phyloP scores from a whole-genome alignment of 2,329 filamentous ascomycete genomes.

The Apiospora malaysiana region DNA sequence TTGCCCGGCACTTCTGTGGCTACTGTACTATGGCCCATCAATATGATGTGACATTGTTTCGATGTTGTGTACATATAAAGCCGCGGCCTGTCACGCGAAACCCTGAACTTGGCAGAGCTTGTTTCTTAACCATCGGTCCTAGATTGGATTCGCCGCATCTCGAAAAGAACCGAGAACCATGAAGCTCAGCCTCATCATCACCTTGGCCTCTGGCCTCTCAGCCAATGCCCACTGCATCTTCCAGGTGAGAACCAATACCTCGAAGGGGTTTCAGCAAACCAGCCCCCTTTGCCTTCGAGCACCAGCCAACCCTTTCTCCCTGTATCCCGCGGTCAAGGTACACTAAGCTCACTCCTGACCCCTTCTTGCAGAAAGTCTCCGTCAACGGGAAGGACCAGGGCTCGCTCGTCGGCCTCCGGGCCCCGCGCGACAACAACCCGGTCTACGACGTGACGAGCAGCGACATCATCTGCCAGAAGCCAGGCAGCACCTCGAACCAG shows the following conservation, averaged over 20 bases:
- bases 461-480: constrained; percentile 56
- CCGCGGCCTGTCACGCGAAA: background rate
- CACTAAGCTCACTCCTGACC: background rate
- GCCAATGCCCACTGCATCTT: constrained; percentile 51
- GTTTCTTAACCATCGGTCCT: background rate
- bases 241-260: constrained; percentile 39
- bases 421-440: constrained; percentile 58
- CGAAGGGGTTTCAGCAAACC: background rate
- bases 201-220: constrained; percentile 42
- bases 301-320: background rate
- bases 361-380: constrained; percentile 46
- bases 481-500: constrained; percentile 46
- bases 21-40: background rate
- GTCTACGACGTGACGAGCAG: constrained; percentile 55
- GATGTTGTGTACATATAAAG: background rate
- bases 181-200: constrained; percentile 44
- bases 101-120: background rate
- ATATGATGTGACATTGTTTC: background rate
- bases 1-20: constrained; percentile 1
- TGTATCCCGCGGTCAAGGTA: background rate
- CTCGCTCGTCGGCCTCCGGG: constrained; percentile 51
- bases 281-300: background rate
- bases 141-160: background rate
- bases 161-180: constrained; percentile 32
- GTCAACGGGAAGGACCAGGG: constrained; percentile 49